phyloP scores from a whole-genome alignment of 23 red algal species.

The Gracilaria caudata region DNA sequence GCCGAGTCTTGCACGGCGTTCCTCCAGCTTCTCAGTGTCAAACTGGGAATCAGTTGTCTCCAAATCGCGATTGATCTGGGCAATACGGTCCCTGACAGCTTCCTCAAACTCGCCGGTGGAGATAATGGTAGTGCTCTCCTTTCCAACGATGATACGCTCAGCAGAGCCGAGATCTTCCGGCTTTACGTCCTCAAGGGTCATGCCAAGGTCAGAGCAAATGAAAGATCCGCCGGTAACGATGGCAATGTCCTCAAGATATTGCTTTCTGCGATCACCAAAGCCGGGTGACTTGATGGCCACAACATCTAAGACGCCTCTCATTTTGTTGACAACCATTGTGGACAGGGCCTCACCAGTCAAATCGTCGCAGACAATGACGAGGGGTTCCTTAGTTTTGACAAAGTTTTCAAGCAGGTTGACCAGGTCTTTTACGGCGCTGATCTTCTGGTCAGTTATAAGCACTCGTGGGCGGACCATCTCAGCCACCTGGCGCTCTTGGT shows the following conservation, averaged over 20 bases:
- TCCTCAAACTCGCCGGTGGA: constrained; percentile 84
- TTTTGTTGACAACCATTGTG: constrained; percentile 99
- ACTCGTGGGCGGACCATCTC: constrained; percentile 77
- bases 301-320: constrained; percentile 93
- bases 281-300: constrained; percentile 97
- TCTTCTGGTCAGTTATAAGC: constrained; percentile 96
- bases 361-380: constrained; percentile 96
- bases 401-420: constrained; percentile 86
- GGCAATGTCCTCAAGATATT: constrained; percentile 99
- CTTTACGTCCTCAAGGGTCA: constrained; percentile 85
- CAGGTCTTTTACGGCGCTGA: constrained; percentile 85
- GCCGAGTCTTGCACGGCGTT: constrained; percentile 91
- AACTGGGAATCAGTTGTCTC: constrained; percentile 85
- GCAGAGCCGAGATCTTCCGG: constrained; percentile 82
- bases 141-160: constrained; percentile 90
- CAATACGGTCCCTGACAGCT: constrained; percentile 83
- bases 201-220: constrained; percentile 88
- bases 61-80: constrained; percentile 80
- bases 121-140: constrained; percentile 96
- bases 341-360: constrained; percentile 96
- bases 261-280: constrained; percentile 98
- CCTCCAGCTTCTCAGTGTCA: constrained; percentile 93
- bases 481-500: constrained; percentile 92
- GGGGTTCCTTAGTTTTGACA: constrained; percentile 94
- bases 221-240: constrained; percentile 91